Evolutionary conservation across 345 rosid genomes (phyloP).

Genomic region (Hevea brasiliensis): DNA sequence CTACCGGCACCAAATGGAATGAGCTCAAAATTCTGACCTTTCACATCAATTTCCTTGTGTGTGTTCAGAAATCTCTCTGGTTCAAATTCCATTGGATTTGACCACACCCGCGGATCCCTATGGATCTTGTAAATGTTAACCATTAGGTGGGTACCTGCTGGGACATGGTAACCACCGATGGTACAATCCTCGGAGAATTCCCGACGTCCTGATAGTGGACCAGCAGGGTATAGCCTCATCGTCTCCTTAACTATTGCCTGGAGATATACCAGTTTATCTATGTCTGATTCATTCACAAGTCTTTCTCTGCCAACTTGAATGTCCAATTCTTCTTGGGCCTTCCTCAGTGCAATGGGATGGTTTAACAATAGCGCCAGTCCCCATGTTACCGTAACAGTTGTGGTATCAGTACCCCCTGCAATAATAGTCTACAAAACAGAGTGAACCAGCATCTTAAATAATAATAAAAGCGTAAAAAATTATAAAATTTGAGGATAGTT

Average conservation of each 20-base stretch:
- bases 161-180: conserved; percentile 1
- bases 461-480: no score
- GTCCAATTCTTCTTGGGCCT: conserved; percentile 11
- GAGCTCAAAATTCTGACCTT: conserved; percentile 18
- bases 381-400: conserved; percentile 7
- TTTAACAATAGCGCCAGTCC: conserved; percentile 2
- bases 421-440: not conserved
- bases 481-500: no score
- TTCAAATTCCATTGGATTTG: conserved; percentile 5
- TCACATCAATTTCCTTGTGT: conserved; percentile 14
- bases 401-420: conserved; percentile 7
- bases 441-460: not conserved
- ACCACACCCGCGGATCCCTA: conserved; percentile 8
- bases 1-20: conserved; percentile 22
- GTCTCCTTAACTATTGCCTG: conserved; percentile 9
- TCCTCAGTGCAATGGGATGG: conserved; percentile 4
- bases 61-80: conserved; percentile 3
- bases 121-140: conserved; percentile 5
- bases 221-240: not conserved
- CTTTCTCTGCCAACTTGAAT: conserved; percentile 7
- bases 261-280: not conserved
- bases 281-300: conserved; percentile 12
- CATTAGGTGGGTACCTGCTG: not conserved
- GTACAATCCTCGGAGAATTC: not conserved
- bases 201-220: not conserved